Percentiles rank a stretch among this genome's conserved stretches.
Conservation (phyloP, 352 stramenopile species). For the Phytophthora cactorum region DNA sequence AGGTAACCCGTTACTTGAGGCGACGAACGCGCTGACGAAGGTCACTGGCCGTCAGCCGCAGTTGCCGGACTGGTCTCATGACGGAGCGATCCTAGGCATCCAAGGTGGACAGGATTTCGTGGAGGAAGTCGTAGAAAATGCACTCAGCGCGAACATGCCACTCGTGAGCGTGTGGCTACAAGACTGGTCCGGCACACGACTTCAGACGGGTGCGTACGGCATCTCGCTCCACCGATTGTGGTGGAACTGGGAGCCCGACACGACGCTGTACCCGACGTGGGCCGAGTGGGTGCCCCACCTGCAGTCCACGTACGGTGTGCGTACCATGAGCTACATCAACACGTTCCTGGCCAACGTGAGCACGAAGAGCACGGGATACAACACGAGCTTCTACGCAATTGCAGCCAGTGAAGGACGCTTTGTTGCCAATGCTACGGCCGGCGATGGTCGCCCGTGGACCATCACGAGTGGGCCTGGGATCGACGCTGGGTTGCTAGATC, state of each 20-base stretch:
- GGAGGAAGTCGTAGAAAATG: constrained; percentile 29
- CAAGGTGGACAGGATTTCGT: constrained; percentile 37
- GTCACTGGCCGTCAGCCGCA: constrained; percentile 26
- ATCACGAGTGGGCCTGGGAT: constrained; percentile 35
- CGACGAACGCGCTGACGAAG: constrained; percentile 27
- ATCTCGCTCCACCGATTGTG: constrained; percentile 25
- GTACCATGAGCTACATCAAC: constrained; percentile 40
- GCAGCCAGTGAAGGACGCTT: constrained; percentile 30
- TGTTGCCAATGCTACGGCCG: constrained; percentile 30
- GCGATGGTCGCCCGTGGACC: constrained; percentile 27
- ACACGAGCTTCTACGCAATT: constrained; percentile 36
- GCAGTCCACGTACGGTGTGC: constrained; percentile 19
- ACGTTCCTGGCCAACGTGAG: constrained; percentile 29
- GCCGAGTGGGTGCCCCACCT: constrained; percentile 31
- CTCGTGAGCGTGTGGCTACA: constrained; percentile 25
- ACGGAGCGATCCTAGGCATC: constrained; percentile 35
- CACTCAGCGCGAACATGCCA: constrained; percentile 24
- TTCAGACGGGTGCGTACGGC: constrained; percentile 5
- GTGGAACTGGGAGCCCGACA: constrained; percentile 39
- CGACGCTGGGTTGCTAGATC: constrained; percentile 27
- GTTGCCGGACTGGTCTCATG: constrained; percentile 30
- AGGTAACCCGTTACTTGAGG: constrained; percentile 28
- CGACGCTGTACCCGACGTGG: constrained; percentile 38
- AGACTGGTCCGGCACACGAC: constrained; percentile 7
- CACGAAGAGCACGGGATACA: constrained; percentile 36